Percentiles rank a stretch among this genome's conserved stretches.
Conservation (phyloP, 768 basidiomycete genomes). For the Hortiboletus campestris region DNA sequence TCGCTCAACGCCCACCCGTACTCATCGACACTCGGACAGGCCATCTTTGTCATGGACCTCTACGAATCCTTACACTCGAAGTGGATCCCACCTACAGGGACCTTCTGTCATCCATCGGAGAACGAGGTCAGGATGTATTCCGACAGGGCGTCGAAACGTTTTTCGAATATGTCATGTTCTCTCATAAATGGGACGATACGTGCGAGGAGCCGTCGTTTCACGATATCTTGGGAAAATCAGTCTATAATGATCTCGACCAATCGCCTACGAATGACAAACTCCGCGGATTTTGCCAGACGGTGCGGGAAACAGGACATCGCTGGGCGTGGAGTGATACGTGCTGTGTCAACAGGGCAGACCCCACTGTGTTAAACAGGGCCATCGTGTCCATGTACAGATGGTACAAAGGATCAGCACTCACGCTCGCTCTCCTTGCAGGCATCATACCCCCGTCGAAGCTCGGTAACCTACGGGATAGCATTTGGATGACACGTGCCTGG, state of each 20-base stretch:
- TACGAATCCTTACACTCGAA: slow-evolving; percentile 5
- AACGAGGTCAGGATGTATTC: background rate
- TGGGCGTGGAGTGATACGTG: slow-evolving; percentile 6
- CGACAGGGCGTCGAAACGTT: background rate
- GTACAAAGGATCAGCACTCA: slow-evolving; percentile 2
- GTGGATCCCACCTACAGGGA: background rate
- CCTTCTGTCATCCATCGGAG: background rate
- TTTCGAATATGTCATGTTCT: slow-evolving; percentile 13
- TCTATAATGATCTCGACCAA: background rate
- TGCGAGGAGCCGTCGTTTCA: background rate
- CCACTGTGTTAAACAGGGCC: background rate
- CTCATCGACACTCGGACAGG: slow-evolving; percentile 6
- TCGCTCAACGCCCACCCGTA: background rate
- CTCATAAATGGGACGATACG: slow-evolving; percentile 6
- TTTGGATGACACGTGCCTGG: slow-evolving; percentile 7
- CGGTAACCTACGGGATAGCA: background rate
- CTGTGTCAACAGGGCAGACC: background rate
- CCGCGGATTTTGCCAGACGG: background rate
- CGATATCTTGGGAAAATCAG: background rate
- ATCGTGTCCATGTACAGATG: slow-evolving; percentile 8
- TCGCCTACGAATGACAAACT: slow-evolving; percentile 3
- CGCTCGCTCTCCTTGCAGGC: background rate
- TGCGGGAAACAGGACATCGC: background rate
- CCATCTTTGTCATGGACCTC: background rate
- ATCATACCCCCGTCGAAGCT: background rate